A percentile compares a stretch with the other conserved stretches of the same genome.
Conservation (phyloP, 139 green algal species). For the Axilococcus clingmanii region DNA sequence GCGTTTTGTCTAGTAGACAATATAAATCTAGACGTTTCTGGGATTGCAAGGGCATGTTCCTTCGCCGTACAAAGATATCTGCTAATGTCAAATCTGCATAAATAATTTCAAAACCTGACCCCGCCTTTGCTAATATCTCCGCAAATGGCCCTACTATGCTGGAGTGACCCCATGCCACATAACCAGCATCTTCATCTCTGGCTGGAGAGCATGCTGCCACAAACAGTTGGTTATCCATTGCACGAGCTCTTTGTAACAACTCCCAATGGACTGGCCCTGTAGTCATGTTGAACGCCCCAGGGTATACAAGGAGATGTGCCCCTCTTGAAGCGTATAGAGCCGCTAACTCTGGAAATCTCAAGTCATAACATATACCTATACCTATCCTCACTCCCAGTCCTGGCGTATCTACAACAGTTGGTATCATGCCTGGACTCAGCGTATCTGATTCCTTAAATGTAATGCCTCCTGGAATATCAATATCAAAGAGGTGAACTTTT, state of each 20-base stretch:
- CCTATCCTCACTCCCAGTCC: constrained; percentile 71
- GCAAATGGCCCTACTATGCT: constrained; percentile 71
- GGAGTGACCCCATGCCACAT: constrained; percentile 68
- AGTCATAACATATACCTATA: constrained; percentile 97
- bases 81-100: constrained; percentile 59
- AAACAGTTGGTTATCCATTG: constrained; percentile 93
- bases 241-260: constrained; percentile 76
- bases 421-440: constrained; percentile 55
- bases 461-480: constrained; percentile 97
- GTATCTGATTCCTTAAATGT: constrained; percentile 93
- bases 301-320: constrained; percentile 81
- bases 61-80: constrained; percentile 36
- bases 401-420: constrained; percentile 79
- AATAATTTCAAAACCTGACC: constrained; percentile 42
- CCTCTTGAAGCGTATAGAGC: constrained; percentile 70
- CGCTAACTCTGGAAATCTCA: constrained; percentile 92
- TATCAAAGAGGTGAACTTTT: constrained; percentile 97
- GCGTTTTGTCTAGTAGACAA: constrained; percentile 45
- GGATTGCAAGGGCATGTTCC: constrained; percentile 64
- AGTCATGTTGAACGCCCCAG: constrained; percentile 43
- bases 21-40: constrained; percentile 82
- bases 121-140: constrained; percentile 59
- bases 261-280: constrained; percentile 90
- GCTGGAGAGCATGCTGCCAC: constrained; percentile 85
- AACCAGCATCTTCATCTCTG: constrained; percentile 29